Conservation (phyloP, 2,329 filamentous ascomycete genomes). For the Didymella exigua region DNA sequence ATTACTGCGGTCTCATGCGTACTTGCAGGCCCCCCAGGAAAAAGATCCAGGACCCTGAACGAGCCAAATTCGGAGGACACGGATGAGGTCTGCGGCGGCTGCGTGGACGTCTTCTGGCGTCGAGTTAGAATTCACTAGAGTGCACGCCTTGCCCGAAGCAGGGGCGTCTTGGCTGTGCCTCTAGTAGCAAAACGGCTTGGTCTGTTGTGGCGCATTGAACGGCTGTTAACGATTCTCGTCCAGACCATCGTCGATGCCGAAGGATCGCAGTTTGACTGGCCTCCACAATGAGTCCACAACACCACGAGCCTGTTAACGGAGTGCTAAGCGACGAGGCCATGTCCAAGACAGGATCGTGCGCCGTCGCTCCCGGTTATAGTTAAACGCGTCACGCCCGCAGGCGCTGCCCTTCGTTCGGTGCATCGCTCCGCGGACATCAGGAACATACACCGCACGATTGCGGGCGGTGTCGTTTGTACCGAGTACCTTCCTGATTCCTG, state of each 20-base stretch:
- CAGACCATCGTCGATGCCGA: conserved; percentile 14
- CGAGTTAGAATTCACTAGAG: not conserved
- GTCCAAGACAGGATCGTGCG: conserved; percentile 12
- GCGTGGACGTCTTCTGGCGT: not conserved
- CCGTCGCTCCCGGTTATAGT: not conserved
- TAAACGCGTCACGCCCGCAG: conserved; percentile 1
- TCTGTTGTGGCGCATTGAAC: not conserved
- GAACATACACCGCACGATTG: conserved; percentile 10
- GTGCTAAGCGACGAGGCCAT: conserved; percentile 8
- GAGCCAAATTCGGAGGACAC: not conserved
- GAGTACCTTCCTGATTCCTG: not conserved
- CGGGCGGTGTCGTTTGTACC: not conserved
- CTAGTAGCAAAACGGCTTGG: conserved; percentile 4
- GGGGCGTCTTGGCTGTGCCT: not conserved
- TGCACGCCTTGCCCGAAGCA: not conserved
- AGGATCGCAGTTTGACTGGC: conserved; percentile 10
- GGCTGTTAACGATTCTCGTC: not conserved
- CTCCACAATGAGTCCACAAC: conserved; percentile 10
- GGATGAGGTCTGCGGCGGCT: not conserved
- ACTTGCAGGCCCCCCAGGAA: not conserved
- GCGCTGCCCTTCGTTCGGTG: not conserved
- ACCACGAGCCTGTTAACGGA: not conserved
- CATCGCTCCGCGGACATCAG: conserved; percentile 10
- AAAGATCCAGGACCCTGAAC: not conserved
- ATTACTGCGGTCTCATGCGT: conserved; percentile 4